A percentile compares a stretch with the other conserved stretches of the same genome.
These are phyloP conservation scores for Sarocladium strictum DNA, from an alignment of 2,329 filamentous ascomycete genomes.

Conservation along the genomic window DNA sequence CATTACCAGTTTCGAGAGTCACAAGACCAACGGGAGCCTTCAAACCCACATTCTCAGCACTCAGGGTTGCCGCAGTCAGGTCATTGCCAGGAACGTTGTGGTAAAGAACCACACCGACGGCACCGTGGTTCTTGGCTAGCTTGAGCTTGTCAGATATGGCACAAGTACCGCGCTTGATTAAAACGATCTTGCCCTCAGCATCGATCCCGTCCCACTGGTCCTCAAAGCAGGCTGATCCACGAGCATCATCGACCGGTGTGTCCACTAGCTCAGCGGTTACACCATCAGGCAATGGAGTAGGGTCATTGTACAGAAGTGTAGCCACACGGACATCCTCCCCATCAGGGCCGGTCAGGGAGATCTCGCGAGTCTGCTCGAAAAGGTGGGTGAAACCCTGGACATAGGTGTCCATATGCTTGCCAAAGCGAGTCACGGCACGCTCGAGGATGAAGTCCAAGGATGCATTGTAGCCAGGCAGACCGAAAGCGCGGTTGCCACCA, in stretches of 20 bases:
- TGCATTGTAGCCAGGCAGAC: conserved; percentile 51
- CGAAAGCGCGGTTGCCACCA: conserved; percentile 55
- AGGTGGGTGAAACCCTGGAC: conserved; percentile 42
- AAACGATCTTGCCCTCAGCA: conserved; percentile 36
- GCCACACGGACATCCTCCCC: conserved; percentile 37
- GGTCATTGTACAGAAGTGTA: conserved; percentile 39
- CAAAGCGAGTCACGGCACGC: conserved; percentile 32
- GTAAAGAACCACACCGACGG: conserved; percentile 48
- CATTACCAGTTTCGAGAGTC: conserved; percentile 26
- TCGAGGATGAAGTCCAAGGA: conserved; percentile 52
- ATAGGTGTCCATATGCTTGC: conserved; percentile 35
- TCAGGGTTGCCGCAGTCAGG: conserved; percentile 47
- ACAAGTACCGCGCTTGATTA: conserved; percentile 39
- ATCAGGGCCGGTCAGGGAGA: conserved; percentile 38
- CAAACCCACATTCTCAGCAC: conserved; percentile 30
- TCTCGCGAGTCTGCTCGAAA: conserved; percentile 35
- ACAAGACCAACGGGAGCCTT: conserved; percentile 32
- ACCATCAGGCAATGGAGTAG: conserved; percentile 33
- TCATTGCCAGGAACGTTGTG: conserved; percentile 48
- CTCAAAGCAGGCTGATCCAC: conserved; percentile 34
- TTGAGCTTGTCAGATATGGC: conserved; percentile 37
- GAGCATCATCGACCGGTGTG: conserved; percentile 28
- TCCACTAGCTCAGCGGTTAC: conserved; percentile 31
- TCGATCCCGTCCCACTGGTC: conserved; percentile 40
- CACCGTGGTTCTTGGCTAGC: conserved; percentile 36